Base-by-base conservation (phyloP, 768 basidiomycete genomes). In the Albatrellus ellisii region DNA sequence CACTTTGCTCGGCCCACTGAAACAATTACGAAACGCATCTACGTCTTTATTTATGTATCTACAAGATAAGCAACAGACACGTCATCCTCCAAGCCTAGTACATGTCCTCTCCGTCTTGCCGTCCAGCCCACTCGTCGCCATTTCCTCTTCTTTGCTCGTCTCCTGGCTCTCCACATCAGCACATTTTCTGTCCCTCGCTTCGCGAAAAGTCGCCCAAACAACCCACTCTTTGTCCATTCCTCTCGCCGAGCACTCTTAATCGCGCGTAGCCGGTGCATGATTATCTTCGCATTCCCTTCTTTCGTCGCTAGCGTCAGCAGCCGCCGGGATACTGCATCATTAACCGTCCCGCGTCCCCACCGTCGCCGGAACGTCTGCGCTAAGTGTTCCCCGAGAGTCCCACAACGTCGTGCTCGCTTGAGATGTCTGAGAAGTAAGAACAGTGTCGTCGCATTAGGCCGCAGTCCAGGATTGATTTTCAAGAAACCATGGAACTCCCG, bases 211-310 rank as follows among this genome's bases (percentile, higher is more conserved):
- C n/a, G n/a, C n/a, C n/a, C n/a, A n/a, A n/a, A n/a, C n/a, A 48
- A 42, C 14, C 44, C 18, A 21, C 20, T 41, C 49, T 46, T 35
- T 39, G 22, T 18, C 38, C 39, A 25, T 37, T 37, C 24, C 20
- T 7, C 17, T 35, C 43, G 42, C 41, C 25, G 36, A 24, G 41
- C 27, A 39, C 38, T 20, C 43, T 41, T 4, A 22, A 37, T 22
- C 17, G 44, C 40, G 40, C 39, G 41, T 41, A 43, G n/a, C 29
- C 34, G 37, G 22, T 26, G 20, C 32, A 40, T 47, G 28, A 55
- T 59, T 44, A 80, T 69, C 51, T 75, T 74, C 46, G 63, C 57
- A 34, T 77, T 69, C 12, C 77, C 72, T 60, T 85, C 73, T 56
- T 77, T 80, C 42, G 79, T 52, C 24, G 79, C 81, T 36, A 80